phyloP scores from a whole-genome alignment of 2,329 filamentous ascomycete genomes.

The Penicillium sp. region DNA sequence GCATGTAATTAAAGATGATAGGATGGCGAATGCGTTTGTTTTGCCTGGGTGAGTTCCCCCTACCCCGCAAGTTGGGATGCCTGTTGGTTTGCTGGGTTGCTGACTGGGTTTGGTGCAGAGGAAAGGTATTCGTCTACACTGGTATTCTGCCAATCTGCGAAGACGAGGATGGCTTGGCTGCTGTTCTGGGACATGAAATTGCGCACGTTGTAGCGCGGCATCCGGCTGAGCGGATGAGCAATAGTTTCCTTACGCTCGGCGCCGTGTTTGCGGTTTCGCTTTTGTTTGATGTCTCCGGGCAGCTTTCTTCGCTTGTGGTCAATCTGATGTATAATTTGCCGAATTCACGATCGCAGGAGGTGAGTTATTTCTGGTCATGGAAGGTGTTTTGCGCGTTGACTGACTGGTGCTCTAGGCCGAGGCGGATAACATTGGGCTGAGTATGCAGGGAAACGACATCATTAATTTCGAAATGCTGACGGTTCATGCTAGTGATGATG shows the following conservation, averaged over 20 bases:
- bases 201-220: constrained; percentile 62
- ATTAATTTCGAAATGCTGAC: constrained; percentile 13
- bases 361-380: constrained; percentile 16
- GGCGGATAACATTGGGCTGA: constrained; percentile 61
- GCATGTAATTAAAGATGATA: constrained; percentile 54
- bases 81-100: neutral
- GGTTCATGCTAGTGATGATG: constrained; percentile 55
- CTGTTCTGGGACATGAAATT: constrained; percentile 63
- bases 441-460: constrained; percentile 26
- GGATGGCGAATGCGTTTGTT: constrained; percentile 60
- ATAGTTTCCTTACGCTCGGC: constrained; percentile 34
- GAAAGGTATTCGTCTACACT: constrained; percentile 64
- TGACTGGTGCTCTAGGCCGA: constrained; percentile 44
- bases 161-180: constrained; percentile 59
- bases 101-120: constrained; percentile 33
- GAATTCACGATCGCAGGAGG: constrained; percentile 58
- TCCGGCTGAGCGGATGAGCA: constrained; percentile 55
- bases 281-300: constrained; percentile 42
- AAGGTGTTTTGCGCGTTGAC: neutral
- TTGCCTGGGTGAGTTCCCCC: constrained; percentile 50
- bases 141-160: constrained; percentile 58
- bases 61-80: neutral
- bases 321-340: constrained; percentile 54
- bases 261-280: constrained; percentile 27
- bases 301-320: constrained; percentile 42